Percentiles rank a stretch among this genome's conserved stretches.
These are phyloP conservation scores for Lentithecium fluviatile DNA, from an alignment of 495 filamentous ascomycete genomes.

Conservation along the genomic window DNA sequence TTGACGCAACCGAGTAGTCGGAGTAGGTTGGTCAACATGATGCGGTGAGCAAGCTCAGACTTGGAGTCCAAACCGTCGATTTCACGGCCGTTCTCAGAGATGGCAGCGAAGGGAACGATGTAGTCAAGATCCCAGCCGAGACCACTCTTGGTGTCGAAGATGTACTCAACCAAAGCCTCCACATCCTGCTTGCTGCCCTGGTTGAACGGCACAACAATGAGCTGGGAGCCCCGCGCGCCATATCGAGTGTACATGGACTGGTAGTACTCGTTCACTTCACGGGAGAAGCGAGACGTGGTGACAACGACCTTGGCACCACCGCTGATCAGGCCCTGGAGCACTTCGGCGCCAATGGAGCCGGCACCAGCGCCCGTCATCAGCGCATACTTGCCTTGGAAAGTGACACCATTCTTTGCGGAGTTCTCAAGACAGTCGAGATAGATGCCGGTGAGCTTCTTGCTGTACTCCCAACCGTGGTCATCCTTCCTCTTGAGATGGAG, in stretches of 20 bases:
- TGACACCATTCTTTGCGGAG: slow-evolving; percentile 80
- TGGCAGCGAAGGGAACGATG: slow-evolving; percentile 94
- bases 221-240: slow-evolving; percentile 88
- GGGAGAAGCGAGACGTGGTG: slow-evolving; percentile 93
- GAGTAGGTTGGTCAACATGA: slow-evolving; percentile 97
- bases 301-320: slow-evolving; percentile 95
- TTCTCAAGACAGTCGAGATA: slow-evolving; percentile 90
- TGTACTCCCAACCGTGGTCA: slow-evolving; percentile 96
- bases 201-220: slow-evolving; percentile 98
- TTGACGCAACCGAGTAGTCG: slow-evolving; percentile 89
- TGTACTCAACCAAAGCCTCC: slow-evolving; percentile 87
- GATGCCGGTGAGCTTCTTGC: slow-evolving; percentile 89
- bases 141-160: slow-evolving; percentile 95
- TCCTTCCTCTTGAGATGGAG: slow-evolving; percentile 94
- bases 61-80: slow-evolving; percentile 97
- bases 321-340: slow-evolving; percentile 92
- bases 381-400: slow-evolving; percentile 91
- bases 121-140: slow-evolving; percentile 98
- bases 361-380: slow-evolving; percentile 98
- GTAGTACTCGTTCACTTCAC: slow-evolving; percentile 98
- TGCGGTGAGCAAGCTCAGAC: slow-evolving; percentile 95
- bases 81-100: slow-evolving; percentile 95
- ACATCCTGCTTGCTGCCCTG: slow-evolving; percentile 98
- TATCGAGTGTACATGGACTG: slow-evolving; percentile 96
- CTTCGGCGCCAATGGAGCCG: slow-evolving; percentile 97